These are phyloP conservation scores for Macrophomina pseudophaseolina DNA, from an alignment of 2,329 filamentous ascomycete genomes.

Conservation along the genomic window DNA sequence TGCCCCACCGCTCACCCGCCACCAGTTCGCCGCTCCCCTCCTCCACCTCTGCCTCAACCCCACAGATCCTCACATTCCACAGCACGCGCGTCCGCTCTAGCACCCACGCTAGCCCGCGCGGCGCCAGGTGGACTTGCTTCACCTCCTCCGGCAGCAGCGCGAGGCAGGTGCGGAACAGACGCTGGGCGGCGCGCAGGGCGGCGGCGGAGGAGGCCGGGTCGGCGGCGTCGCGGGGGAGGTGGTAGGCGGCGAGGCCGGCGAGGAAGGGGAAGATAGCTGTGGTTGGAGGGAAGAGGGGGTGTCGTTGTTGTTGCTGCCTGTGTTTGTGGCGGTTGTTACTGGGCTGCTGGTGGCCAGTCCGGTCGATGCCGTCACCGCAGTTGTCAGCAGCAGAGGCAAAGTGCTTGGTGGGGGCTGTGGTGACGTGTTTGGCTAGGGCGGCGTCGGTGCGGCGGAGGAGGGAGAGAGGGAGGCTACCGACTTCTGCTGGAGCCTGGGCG, in stretches of 20 bases:
- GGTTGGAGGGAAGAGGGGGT: not conserved
- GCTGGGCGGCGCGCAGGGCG: not conserved
- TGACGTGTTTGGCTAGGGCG: not conserved
- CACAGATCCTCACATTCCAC: constrained; percentile 19
- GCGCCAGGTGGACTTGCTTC: not conserved
- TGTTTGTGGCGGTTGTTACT: not conserved
- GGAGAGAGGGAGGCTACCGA: too few relatives aligned
- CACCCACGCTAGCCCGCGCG: not conserved
- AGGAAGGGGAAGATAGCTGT: constrained; percentile 16
- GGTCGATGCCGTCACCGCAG: not conserved
- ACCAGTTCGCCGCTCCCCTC: not conserved
- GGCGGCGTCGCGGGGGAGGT: not conserved
- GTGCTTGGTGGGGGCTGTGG: not conserved
- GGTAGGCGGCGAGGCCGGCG: constrained; percentile 17
- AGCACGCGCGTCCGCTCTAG: constrained; percentile 18
- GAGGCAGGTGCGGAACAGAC: constrained; percentile 2
- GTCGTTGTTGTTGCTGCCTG: not conserved
- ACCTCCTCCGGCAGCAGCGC: not conserved
- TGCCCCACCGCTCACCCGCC: constrained; percentile 2
- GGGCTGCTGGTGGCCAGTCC: not conserved
- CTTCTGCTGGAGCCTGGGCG: too few relatives aligned
- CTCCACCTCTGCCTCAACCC: not conserved
- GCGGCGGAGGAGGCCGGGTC: not conserved
- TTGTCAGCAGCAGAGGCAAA: not conserved
- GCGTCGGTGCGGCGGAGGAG: not conserved